phyloP scores from a whole-genome alignment of 169 alveolate species.

The Nephromyces sp. region DNA sequence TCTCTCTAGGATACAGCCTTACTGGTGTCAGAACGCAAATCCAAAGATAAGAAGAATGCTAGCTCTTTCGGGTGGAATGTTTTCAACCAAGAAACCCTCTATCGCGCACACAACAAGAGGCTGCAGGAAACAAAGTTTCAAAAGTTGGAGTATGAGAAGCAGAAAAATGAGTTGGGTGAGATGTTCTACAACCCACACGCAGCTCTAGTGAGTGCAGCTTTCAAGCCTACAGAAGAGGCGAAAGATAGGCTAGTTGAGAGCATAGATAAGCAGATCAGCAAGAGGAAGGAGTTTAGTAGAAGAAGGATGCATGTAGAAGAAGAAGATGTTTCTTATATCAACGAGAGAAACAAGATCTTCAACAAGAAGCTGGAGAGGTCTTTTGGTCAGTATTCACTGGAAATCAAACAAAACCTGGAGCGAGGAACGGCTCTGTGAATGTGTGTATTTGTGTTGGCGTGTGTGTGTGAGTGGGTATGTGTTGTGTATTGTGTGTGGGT shows the following conservation, averaged over 20 bases:
- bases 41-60: constrained; percentile 30
- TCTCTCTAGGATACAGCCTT: constrained; percentile 38
- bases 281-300: constrained; percentile 60
- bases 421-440: constrained; percentile 79
- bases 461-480: too few relatives aligned
- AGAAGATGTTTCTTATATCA: constrained; percentile 74
- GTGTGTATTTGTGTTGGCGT: too few relatives aligned
- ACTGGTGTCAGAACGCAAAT: constrained; percentile 11
- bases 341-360: constrained; percentile 69
- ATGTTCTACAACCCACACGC: not conserved
- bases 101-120: constrained; percentile 78
- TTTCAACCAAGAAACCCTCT: constrained; percentile 74
- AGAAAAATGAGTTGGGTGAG: not conserved
- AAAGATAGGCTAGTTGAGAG: constrained; percentile 47
- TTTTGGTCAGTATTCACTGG: constrained; percentile 65
- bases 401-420: constrained; percentile 72
- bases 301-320: constrained; percentile 66
- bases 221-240: constrained; percentile 44
- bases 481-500: too few relatives aligned
- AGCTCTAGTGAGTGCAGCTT: not conserved
- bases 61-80: constrained; percentile 74
- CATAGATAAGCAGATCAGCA: constrained; percentile 21
- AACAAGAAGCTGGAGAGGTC: constrained; percentile 72
- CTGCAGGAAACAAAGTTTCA: not conserved
- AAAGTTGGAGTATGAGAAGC: not conserved